Evolutionary conservation across 2,329 filamentous ascomycete genomes (phyloP).

Genomic region (Hymenoscyphus occultus): DNA sequence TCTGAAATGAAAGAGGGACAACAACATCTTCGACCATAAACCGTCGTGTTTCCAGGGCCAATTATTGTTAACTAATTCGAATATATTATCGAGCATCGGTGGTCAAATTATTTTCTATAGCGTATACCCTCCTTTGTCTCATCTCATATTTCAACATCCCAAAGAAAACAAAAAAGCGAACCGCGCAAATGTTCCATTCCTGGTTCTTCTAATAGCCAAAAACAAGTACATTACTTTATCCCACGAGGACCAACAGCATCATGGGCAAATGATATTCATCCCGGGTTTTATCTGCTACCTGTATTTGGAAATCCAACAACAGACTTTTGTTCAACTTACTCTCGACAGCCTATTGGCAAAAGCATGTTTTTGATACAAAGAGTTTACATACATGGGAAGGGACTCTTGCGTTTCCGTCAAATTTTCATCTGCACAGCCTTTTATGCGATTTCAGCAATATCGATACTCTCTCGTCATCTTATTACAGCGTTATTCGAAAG

Average conservation of each 20-base stretch:
- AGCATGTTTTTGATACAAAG: not conserved
- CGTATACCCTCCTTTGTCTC: constrained; percentile 4
- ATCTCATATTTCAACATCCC: not conserved
- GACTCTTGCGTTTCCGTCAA: not conserved
- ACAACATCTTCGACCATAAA: constrained; percentile 3
- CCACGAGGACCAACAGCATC: constrained; percentile 2
- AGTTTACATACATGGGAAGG: not conserved
- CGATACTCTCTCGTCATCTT: not conserved
- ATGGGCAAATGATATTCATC: not conserved
- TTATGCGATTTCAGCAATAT: not conserved
- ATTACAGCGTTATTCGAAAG: not conserved
- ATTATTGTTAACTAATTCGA: not conserved
- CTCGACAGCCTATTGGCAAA: not conserved
- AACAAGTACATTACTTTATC: not conserved
- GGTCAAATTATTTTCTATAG: not conserved
- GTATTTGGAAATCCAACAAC: not conserved
- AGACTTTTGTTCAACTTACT: not conserved
- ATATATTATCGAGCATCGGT: not conserved
- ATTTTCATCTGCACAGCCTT: not conserved
- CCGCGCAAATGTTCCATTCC: not conserved
- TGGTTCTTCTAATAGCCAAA: not conserved
- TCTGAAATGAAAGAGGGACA: constrained; percentile 13
- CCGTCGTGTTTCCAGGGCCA: not conserved
- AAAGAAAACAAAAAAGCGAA: not conserved
- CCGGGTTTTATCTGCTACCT: not conserved